Conservation (phyloP, 345 rosid species). For the Noccaea caerulescens region DNA sequence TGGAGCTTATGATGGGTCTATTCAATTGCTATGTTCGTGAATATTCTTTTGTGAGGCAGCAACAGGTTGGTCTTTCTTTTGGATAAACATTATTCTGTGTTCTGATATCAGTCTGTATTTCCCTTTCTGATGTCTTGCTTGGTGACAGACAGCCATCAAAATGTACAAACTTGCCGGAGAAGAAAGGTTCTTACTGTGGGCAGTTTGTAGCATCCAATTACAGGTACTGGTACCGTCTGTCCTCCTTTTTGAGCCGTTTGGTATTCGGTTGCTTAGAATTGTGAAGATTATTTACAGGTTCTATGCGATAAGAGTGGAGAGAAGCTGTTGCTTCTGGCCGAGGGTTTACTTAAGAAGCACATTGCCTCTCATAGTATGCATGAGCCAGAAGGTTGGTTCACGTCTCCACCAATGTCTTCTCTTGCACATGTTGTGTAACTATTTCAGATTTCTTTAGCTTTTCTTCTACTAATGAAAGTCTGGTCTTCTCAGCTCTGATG, state of each 20-base stretch:
- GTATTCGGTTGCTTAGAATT: conserved; percentile 31
- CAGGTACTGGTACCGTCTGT: conserved; percentile 57
- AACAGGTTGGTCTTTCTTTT: conserved; percentile 67
- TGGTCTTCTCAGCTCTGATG: conserved; percentile 70
- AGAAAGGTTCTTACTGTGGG: conserved; percentile 97
- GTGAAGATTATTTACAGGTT: conserved; percentile 55
- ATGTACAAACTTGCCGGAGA: conserved; percentile 94
- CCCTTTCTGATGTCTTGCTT: conserved; percentile 33
- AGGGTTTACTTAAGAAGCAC: conserved; percentile 93
- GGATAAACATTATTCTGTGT: neutral
- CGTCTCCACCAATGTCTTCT: conserved; percentile 26
- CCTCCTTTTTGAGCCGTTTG: neutral
- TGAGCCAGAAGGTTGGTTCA: conserved; percentile 82
- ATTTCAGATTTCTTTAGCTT: conserved; percentile 11
- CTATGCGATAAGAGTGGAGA: conserved; percentile 85
- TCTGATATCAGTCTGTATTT: conserved; percentile 20
- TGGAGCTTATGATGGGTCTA: conserved; percentile 95
- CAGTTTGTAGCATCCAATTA: conserved; percentile 97
- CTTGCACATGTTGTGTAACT: conserved; percentile 16
- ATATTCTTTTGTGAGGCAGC: conserved; percentile 93
- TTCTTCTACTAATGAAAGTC: conserved; percentile 26
- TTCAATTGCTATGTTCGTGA: conserved; percentile 96
- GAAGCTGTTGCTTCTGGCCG: conserved; percentile 83
- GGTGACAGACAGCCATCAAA: conserved; percentile 89
- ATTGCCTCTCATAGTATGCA: conserved; percentile 87